These are phyloP conservation scores for Durotheca rogersii DNA, from an alignment of 495 filamentous ascomycete genomes.

Conservation along the genomic window DNA sequence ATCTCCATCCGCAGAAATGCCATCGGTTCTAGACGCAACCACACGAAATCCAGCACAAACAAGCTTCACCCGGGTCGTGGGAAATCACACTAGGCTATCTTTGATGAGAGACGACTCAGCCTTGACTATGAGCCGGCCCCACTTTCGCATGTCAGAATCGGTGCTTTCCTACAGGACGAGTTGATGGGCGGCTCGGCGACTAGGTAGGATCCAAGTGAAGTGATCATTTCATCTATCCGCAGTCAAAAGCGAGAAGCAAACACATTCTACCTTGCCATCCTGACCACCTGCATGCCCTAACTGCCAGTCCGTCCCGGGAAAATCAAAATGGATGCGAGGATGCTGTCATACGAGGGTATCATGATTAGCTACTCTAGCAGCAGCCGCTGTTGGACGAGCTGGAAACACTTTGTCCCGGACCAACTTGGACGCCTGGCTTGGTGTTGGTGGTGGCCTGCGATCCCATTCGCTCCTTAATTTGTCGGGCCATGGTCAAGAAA, in stretches of 20 bases:
- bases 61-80: slow-evolving; percentile 27
- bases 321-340: slow-evolving; percentile 52
- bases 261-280: slow-evolving; percentile 62
- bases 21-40: slow-evolving; percentile 22
- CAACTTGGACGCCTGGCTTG: slow-evolving; percentile 95
- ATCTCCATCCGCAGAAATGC: slow-evolving; percentile 28
- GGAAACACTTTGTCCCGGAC: slow-evolving; percentile 90
- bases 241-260: slow-evolving; percentile 33
- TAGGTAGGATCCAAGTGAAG: slow-evolving; percentile 33
- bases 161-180: slow-evolving; percentile 14
- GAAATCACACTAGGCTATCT: slow-evolving; percentile 28
- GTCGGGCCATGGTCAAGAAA: slow-evolving; percentile 99
- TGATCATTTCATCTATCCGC: slow-evolving; percentile 37
- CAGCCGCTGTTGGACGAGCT: slow-evolving; percentile 87
- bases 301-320: slow-evolving; percentile 84
- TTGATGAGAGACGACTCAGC: slow-evolving; percentile 11
- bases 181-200: slow-evolving; percentile 17
- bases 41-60: slow-evolving; percentile 30
- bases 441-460: slow-evolving; percentile 92
- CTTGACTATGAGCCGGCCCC: slow-evolving; percentile 33
- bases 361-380: slow-evolving; percentile 64
- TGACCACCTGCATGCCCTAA: slow-evolving; percentile 87
- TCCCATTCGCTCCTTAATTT: slow-evolving; percentile 99
- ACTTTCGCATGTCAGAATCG: slow-evolving; percentile 32
- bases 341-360: slow-evolving; percentile 35